Evolutionary conservation across 108 stramenopile species (phyloP).

Genomic region (Cyclotella baltica): DNA sequence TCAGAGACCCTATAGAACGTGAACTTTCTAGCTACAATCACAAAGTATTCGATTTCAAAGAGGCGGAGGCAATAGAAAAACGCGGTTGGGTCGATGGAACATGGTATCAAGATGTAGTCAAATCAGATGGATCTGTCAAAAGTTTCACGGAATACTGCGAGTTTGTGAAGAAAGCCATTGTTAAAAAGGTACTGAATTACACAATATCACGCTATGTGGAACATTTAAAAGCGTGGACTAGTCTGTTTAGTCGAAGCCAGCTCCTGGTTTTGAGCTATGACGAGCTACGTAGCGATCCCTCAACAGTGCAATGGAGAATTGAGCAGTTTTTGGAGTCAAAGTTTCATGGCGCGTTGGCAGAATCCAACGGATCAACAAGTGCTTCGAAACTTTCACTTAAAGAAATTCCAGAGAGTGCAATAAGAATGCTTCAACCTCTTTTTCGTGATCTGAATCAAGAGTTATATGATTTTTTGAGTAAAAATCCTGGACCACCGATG

Average conservation of each 20-base stretch:
- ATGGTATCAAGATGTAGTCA: constrained; percentile 26
- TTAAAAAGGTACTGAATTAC: background rate
- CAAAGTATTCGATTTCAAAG: constrained; percentile 14
- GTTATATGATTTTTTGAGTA: constrained; percentile 16
- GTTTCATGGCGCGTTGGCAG: background rate
- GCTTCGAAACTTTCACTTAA: background rate
- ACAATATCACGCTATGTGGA: constrained; percentile 15
- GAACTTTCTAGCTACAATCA: constrained; percentile 32
- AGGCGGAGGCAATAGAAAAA: background rate
- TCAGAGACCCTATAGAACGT: constrained; percentile 30
- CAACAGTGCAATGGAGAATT: constrained; percentile 8
- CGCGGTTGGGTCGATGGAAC: background rate
- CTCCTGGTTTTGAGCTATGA: constrained; percentile 30
- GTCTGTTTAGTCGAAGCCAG: constrained; percentile 14
- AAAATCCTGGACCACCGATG: constrained; percentile 24
- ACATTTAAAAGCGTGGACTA: constrained; percentile 22
- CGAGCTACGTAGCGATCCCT: constrained; percentile 5
- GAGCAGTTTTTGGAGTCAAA: constrained; percentile 3
- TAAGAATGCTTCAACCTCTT: background rate
- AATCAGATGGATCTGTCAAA: constrained; percentile 23
- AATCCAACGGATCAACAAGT: background rate
- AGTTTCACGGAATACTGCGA: constrained; percentile 30
- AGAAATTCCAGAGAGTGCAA: background rate
- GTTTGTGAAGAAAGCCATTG: constrained; percentile 4
- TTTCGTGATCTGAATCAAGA: constrained; percentile 18